Conservation (phyloP, 352 stramenopile species). For the Globisporangium spiculum region DNA sequence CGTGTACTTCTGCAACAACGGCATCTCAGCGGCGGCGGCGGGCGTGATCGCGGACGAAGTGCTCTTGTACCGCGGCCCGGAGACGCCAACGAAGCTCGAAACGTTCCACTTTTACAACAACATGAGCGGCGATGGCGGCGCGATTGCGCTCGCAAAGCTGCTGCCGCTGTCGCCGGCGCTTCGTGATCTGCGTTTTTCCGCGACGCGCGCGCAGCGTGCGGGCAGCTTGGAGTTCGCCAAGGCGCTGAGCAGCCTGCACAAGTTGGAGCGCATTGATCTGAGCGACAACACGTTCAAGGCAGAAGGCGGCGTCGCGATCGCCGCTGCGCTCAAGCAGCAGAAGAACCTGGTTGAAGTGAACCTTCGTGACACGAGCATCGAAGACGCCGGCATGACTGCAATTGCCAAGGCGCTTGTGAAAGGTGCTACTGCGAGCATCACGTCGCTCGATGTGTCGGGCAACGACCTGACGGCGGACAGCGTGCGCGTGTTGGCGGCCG, state of each 20-base stretch:
- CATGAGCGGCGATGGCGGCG: conserved; percentile 94
- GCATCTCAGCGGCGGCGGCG: conserved; percentile 88
- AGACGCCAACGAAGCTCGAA: conserved; percentile 80
- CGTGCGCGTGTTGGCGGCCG: conserved; percentile 42
- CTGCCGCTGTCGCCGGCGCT: conserved; percentile 84
- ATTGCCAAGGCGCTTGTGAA: conserved; percentile 79
- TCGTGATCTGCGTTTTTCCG: conserved; percentile 92
- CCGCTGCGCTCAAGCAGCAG: conserved; percentile 70
- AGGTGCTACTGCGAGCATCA: conserved; percentile 34
- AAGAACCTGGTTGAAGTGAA: conserved; percentile 82
- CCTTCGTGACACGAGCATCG: conserved; percentile 88
- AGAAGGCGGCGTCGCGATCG: conserved; percentile 84
- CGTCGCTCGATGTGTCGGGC: conserved; percentile 90
- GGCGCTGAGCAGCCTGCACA: conserved; percentile 59
- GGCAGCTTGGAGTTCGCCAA: conserved; percentile 89
- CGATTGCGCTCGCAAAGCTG: conserved; percentile 83
- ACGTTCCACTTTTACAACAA: conserved; percentile 98
- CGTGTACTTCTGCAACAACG: conserved; percentile 95
- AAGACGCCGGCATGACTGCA: conserved; percentile 86
- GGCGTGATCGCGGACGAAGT: conserved; percentile 87
- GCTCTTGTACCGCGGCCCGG: conserved; percentile 68
- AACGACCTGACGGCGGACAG: conserved; percentile 87
- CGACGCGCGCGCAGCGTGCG: conserved; percentile 83
- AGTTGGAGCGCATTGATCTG: conserved; percentile 88
- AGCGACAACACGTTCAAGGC: conserved; percentile 94